phyloP scores from a whole-genome alignment of 1,139 yeast genomes.

The Pichia sp. region DNA sequence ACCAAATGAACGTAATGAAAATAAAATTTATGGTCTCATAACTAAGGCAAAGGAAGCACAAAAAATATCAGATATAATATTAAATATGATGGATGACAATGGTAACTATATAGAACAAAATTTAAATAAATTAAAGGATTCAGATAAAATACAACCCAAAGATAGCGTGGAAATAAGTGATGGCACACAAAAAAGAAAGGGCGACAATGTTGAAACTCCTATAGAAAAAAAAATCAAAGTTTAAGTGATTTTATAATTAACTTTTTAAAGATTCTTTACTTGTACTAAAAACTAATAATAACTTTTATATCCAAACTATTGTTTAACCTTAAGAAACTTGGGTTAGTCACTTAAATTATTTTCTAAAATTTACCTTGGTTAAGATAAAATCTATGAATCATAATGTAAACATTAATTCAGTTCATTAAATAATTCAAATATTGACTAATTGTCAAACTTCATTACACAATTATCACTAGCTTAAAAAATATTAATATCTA shows the following conservation, averaged over 20 bases:
- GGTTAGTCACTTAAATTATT: too few species aligned
- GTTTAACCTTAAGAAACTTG: too few species aligned
- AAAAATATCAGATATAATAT: constrained; percentile 38
- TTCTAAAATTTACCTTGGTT: too few species aligned
- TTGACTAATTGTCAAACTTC: too few species aligned
- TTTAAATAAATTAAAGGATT: background rate
- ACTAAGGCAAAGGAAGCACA: constrained; percentile 51
- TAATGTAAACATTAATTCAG: too few species aligned
- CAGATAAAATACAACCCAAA: background rate
- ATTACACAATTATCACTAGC: too few species aligned
- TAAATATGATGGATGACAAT: constrained; percentile 31
- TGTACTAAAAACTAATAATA: background rate
- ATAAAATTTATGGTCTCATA: constrained; percentile 48
- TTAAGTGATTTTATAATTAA: background rate
- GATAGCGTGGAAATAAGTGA: too few species aligned
- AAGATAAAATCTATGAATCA: too few species aligned
- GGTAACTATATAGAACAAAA: constrained; percentile 22
- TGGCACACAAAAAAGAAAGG: background rate
- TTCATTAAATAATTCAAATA: too few species aligned
- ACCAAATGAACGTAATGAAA: constrained; percentile 58
- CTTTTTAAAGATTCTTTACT: background rate
- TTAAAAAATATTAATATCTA: too few species aligned
- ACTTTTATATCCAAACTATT: too few species aligned
- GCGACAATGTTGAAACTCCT: background rate
- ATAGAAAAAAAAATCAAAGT: constrained; percentile 1